These are phyloP conservation scores for Guadua angustifolia DNA, from an alignment of 176 grass and related monocot species.

Conservation along the genomic window DNA sequence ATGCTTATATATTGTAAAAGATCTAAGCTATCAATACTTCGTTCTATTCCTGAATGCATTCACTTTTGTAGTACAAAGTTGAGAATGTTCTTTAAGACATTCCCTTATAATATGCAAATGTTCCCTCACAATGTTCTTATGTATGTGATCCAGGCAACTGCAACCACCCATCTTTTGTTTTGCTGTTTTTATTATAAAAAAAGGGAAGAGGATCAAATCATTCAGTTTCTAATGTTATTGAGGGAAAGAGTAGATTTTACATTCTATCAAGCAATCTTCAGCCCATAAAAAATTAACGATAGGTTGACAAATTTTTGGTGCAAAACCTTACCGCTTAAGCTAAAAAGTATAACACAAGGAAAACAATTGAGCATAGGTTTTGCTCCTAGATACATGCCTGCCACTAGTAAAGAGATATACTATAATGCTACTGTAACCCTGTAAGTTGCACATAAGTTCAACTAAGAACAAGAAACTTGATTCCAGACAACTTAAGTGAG, in stretches of 20 bases:
- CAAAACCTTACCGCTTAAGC: not conserved
- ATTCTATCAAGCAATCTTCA: not conserved
- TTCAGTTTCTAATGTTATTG: not conserved
- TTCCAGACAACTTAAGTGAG: not conserved
- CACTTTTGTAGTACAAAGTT: constrained; percentile 8
- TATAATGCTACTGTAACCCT: not conserved
- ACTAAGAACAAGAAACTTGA: not conserved
- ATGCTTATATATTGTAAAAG: not conserved
- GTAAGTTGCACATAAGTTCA: not conserved
- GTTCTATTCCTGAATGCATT: constrained; percentile 6
- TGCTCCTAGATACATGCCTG: not conserved
- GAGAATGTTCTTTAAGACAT: constrained; percentile 12
- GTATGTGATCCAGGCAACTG: constrained; percentile 39
- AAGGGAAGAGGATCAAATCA: not conserved
- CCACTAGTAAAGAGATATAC: not conserved
- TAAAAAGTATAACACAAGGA: constrained; percentile 6
- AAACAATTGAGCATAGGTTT: too few species aligned
- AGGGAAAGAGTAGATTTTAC: not conserved
- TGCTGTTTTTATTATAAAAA: constrained; percentile 25
- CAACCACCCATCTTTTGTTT: constrained; percentile 15
- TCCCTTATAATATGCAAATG: constrained; percentile 21
- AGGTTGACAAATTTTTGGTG: not conserved
- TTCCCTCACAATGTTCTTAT: constrained; percentile 17
- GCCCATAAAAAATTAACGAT: not conserved
- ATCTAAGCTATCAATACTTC: not conserved